Percentiles rank a stretch among this genome's conserved stretches.
Evolutionary conservation across 169 alveolate genomes (phyloP).

Genomic region (Theileria sp.): DNA sequence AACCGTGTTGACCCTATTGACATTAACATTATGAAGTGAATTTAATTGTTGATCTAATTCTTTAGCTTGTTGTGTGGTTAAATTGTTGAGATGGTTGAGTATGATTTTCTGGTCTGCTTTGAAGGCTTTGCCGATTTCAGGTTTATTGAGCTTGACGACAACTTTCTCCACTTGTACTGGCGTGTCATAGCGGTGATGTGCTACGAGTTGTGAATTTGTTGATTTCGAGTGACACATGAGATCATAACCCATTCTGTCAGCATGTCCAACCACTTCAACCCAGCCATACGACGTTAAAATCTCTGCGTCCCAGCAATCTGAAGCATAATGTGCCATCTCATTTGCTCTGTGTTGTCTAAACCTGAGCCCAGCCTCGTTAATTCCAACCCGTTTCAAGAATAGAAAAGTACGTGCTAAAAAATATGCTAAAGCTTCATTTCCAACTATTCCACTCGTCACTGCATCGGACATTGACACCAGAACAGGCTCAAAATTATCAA

Average conservation of each 20-base stretch:
- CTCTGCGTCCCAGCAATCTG: slow-evolving; percentile 99
- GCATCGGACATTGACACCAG: slow-evolving; percentile 89
- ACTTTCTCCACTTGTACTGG: slow-evolving; percentile 84
- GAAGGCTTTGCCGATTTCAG: slow-evolving; percentile 83
- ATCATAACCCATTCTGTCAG: slow-evolving; percentile 95
- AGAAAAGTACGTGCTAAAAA: slow-evolving; percentile 93
- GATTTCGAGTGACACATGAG: slow-evolving; percentile 87
- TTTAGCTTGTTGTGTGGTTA: slow-evolving; percentile 57
- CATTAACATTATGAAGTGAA: no score
- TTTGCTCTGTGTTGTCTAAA: slow-evolving; percentile 93
- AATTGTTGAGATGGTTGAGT: slow-evolving; percentile 50
- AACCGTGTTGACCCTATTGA: no score
- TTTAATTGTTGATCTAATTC: slow-evolving; percentile 66
- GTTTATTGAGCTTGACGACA: slow-evolving; percentile 81
- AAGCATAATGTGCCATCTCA: slow-evolving; percentile 99
- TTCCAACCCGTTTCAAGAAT: slow-evolving; percentile 89
- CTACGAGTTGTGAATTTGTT: slow-evolving; percentile 86
- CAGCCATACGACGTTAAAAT: slow-evolving; percentile 94
- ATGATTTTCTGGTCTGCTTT: slow-evolving; percentile 79
- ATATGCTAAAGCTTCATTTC: slow-evolving; percentile 94
- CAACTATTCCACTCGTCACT: slow-evolving; percentile 82
- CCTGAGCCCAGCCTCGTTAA: slow-evolving; percentile 87
- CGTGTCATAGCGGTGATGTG: slow-evolving; percentile 85
- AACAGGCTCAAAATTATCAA: slow-evolving; percentile 37
- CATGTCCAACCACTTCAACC: slow-evolving; percentile 97